A percentile compares a stretch with the other conserved stretches of the same genome.
Evolutionary conservation across 257 asterid species (phyloP).

Genomic region (Ehretia macrophylla): DNA sequence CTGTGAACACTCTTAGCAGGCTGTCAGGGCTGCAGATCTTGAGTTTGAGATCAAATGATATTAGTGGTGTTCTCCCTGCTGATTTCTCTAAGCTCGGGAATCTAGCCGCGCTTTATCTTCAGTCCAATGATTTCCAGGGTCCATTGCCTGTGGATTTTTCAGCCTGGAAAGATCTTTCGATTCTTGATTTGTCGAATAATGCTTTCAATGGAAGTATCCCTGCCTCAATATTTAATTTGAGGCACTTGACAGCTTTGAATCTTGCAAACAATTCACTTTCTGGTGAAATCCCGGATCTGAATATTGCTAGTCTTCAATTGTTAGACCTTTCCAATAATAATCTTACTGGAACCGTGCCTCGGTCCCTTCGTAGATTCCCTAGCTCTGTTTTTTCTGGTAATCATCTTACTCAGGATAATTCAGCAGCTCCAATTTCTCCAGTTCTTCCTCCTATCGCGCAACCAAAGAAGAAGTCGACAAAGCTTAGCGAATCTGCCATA

Average conservation of each 20-base stretch:
- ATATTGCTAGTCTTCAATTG: slow-evolving; percentile 49
- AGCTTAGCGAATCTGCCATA: slow-evolving; percentile 26
- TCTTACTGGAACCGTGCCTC: slow-evolving; percentile 56
- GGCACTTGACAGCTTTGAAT: slow-evolving; percentile 28
- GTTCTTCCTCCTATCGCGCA: slow-evolving; percentile 18
- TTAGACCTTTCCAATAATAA: slow-evolving; percentile 67
- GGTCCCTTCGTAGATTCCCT: slow-evolving; percentile 39
- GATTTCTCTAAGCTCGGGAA: slow-evolving; percentile 38
- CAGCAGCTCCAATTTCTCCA: slow-evolving; percentile 22
- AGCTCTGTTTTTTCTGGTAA: slow-evolving; percentile 39
- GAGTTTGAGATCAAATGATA: slow-evolving; percentile 46
- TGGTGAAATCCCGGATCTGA: slow-evolving; percentile 48
- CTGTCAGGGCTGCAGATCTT: slow-evolving; percentile 40
- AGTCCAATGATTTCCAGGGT: slow-evolving; percentile 35
- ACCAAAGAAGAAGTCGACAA: slow-evolving; percentile 18
- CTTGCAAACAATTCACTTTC: slow-evolving; percentile 46
- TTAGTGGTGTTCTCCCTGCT: slow-evolving; percentile 40
- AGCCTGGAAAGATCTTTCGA: slow-evolving; percentile 38
- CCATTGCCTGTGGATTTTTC: slow-evolving; percentile 40
- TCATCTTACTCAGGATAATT: slow-evolving; percentile 13
- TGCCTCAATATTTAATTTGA: slow-evolving; percentile 29
- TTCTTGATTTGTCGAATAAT: slow-evolving; percentile 38
- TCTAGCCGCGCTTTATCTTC: slow-evolving; percentile 36
- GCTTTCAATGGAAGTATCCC: slow-evolving; percentile 39
- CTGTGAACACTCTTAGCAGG: slow-evolving; percentile 43